Evolutionary conservation across 2,329 filamentous ascomycete genomes (phyloP), one percentile per base, ranked within the genome.

Genomic region (Rutstroemia sp.): DNA sequence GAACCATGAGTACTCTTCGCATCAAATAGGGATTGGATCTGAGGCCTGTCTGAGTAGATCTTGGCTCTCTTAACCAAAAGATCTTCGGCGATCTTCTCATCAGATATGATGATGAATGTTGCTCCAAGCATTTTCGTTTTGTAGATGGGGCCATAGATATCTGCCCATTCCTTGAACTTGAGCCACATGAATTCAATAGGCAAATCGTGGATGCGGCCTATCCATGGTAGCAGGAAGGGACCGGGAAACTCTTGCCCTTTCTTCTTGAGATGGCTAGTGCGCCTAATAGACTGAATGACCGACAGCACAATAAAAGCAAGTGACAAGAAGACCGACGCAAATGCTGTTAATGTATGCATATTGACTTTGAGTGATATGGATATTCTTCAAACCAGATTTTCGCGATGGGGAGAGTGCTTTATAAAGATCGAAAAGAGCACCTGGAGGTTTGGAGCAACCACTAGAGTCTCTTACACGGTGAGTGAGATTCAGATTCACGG

Each of bases 121-220:
- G 66, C 64, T 14, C 72, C 75, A 4, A 72, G 72, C 57, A 78
- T 72, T 39, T 70, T 69, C 30, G 77, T 63, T 5, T 70, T 70
- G 60, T 72, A 76, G 40, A 79, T 69, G 4, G 72, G 68, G 2
- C 75, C 68, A 52, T 69, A 68, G 52, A 65, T 54, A n/a, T 70
- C 58, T 17, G 64, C 63, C 67, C 70, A 73, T 44, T 68, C 62
- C 16, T 67, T 64, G 63, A 75, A 75, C 48, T 73, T 70, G 14
- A 73, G 57, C 73, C 73, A 75, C 39, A 42, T 42, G 19, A 17
- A 19, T 8, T 42, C 16, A 16, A 42, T 42, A 3, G 39, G 39
- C 19, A 42, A 42, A 42, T 42, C 39, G 14, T 42, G 39, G 19
- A 42, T 19, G 16, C 39, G 39, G 9, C 39, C 39, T 17, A 42